These are phyloP conservation scores for Barnettozyma californica DNA, from an alignment of 805 yeast genomes.

Conservation along the genomic window DNA sequence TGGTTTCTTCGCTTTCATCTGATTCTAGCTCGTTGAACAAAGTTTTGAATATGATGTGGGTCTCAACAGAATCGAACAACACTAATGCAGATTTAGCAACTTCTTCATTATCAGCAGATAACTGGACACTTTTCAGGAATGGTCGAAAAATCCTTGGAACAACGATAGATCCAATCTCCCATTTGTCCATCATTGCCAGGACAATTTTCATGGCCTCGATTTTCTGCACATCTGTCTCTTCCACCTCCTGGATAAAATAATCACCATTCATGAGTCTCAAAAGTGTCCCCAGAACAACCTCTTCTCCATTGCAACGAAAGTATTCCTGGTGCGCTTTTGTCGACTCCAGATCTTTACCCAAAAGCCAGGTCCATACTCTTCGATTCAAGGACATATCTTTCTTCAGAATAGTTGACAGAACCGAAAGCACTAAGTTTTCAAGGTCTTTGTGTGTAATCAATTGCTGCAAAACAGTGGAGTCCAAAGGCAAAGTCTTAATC, in stretches of 20 bases:
- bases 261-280: constrained; percentile 38
- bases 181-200: constrained; percentile 76
- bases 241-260: constrained; percentile 11
- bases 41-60: constrained; percentile 70
- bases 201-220: constrained; percentile 59
- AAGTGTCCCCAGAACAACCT: constrained; percentile 48
- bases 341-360: constrained; percentile 62
- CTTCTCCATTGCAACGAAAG: constrained; percentile 53
- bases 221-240: constrained; percentile 27
- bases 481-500: constrained; percentile 59
- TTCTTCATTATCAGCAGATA: constrained; percentile 31
- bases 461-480: constrained; percentile 48
- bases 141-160: constrained; percentile 70
- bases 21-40: constrained; percentile 38
- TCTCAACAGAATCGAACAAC: constrained; percentile 84
- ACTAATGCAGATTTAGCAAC: constrained; percentile 54
- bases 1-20: constrained; percentile 30
- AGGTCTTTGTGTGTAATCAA: constrained; percentile 49
- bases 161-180: constrained; percentile 84
- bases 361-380: constrained; percentile 87
- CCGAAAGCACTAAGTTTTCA: constrained; percentile 51
- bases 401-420: constrained; percentile 64
- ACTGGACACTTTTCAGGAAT: constrained; percentile 45
- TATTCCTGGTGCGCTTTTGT: constrained; percentile 31
- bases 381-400: constrained; percentile 94